These are phyloP conservation scores for Lentinus polychrous DNA, from an alignment of 1,284 basidiomycete genomes.

Conservation along the genomic window DNA sequence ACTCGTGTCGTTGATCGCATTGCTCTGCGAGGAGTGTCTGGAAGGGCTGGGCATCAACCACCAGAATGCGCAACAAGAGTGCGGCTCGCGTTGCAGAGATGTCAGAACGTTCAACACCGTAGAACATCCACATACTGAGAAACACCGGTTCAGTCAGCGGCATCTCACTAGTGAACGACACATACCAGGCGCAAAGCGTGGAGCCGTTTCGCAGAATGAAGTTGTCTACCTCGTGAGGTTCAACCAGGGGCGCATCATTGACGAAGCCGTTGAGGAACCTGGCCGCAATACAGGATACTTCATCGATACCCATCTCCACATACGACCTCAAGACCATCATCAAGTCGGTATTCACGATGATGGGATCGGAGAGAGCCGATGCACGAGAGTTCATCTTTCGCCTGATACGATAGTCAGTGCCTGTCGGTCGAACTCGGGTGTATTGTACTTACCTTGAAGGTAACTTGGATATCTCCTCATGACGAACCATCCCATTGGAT, in stretches of 20 bases:
- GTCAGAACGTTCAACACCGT: constrained; percentile 47
- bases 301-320: constrained; percentile 40
- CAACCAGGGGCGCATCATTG: constrained; percentile 49
- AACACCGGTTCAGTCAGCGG: background rate
- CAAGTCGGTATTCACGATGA: constrained; percentile 49
- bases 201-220: constrained; percentile 57
- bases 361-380: constrained; percentile 42
- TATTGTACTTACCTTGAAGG: constrained; percentile 43
- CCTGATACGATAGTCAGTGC: constrained; percentile 26
- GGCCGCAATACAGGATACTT: constrained; percentile 46
- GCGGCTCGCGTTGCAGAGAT: constrained; percentile 44
- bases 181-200: constrained; percentile 51
- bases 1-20: constrained; percentile 29
- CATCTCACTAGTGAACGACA: background rate
- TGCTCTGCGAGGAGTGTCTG: constrained; percentile 37
- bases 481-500: constrained; percentile 35
- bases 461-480: constrained; percentile 41
- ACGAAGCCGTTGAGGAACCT: constrained; percentile 59
- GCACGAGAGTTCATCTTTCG: constrained; percentile 39
- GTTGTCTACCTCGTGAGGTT: constrained; percentile 61
- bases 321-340: constrained; percentile 48
- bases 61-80: constrained; percentile 51
- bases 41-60: constrained; percentile 57
- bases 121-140: constrained; percentile 57
- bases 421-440: constrained; percentile 4